Base-by-base conservation (phyloP, 225 moss, liverwort and hornwort genomes). In the Marchantia paleacea region DNA sequence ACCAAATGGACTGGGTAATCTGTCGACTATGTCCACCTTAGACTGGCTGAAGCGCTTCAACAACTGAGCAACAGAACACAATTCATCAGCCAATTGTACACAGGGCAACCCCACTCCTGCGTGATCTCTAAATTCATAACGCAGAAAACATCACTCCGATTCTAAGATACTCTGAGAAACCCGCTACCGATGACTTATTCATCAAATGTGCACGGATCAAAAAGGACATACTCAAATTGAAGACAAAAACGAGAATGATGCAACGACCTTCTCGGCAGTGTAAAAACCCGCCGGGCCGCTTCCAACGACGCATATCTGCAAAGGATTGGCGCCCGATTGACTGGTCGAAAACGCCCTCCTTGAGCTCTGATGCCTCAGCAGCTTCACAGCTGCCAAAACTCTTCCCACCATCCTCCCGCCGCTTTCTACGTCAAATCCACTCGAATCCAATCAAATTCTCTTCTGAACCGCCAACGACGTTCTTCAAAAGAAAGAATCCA, bases 201-300 rank as follows among this genome's bases (percentile, higher is more conserved):
- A 51, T 30, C 10, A 47, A 72, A 39, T 73, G 7, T 9, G 26
- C n/a, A 73, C 10, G 3, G 49, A 39, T 39, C 25, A 62, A 64
- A 63, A 62, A 31, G 19, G 25, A 1, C 0, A 28, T 16, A 22
- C 11, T 8, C 12, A 49, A 18, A 65, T n/a, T 24, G 65, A 12
- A 24, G 25, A 29, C 13, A 48, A 70, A 25, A 24, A 62, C 30
- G n/a, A 11, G 11, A 14, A 28, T 26, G 12, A 7, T 8, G 9
- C 7, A 63, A 54, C 72, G 22, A 94, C 97, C 95, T 95, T 99
- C 81, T 99, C 99, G 47, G 99, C 95, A 49, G 95, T 99, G 85
- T 99, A 99, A 74, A 95, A 95, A 11, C 99, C 99, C 12, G 99
- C 99, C 72, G 99, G 95, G 0, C 99, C 99, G 80, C 99, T 95